phyloP scores from a whole-genome alignment of 495 filamentous ascomycete genomes.

The Lindgomyces ingoldianus region DNA sequence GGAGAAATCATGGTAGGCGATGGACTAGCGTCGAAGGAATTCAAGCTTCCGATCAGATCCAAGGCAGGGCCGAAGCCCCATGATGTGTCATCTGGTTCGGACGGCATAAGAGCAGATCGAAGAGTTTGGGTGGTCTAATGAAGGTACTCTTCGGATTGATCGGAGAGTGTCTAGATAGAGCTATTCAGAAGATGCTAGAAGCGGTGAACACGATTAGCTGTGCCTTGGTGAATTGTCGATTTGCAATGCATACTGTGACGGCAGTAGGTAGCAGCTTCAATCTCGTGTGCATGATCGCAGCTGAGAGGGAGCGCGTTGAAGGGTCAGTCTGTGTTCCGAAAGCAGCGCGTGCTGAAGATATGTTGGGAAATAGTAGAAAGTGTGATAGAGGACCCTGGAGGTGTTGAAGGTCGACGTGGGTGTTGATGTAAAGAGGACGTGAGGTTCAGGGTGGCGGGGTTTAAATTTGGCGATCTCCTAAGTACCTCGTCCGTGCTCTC shows the following conservation, averaged over 20 bases:
- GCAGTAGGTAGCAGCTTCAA: slow-evolving; percentile 7
- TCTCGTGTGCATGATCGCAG: slow-evolving; percentile 14
- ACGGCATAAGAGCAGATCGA: slow-evolving; percentile 21
- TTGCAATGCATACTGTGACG: slow-evolving; percentile 1
- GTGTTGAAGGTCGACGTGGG: neutral
- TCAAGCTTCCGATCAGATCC: slow-evolving; percentile 5
- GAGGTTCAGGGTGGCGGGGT: neutral
- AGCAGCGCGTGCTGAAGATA: neutral
- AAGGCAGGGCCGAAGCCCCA: slow-evolving; percentile 43
- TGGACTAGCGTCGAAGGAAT: neutral
- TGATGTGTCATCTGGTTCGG: slow-evolving; percentile 10
- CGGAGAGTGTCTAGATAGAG: neutral
- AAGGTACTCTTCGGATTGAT: neutral
- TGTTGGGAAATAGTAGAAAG: neutral
- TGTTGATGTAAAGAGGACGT: no score
- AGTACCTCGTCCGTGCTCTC: neutral
- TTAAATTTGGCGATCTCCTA: neutral
- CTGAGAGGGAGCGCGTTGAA: neutral
- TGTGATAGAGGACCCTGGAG: neutral
- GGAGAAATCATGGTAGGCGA: neutral
- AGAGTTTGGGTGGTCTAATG: neutral
- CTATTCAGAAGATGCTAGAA: slow-evolving; percentile 1
- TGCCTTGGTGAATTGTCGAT: neutral
- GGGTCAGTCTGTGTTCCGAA: neutral
- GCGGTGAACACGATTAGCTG: neutral